These are phyloP conservation scores for Sugiyamaella castrensis DNA, from an alignment of 1,139 yeast species.

Conservation along the genomic window DNA sequence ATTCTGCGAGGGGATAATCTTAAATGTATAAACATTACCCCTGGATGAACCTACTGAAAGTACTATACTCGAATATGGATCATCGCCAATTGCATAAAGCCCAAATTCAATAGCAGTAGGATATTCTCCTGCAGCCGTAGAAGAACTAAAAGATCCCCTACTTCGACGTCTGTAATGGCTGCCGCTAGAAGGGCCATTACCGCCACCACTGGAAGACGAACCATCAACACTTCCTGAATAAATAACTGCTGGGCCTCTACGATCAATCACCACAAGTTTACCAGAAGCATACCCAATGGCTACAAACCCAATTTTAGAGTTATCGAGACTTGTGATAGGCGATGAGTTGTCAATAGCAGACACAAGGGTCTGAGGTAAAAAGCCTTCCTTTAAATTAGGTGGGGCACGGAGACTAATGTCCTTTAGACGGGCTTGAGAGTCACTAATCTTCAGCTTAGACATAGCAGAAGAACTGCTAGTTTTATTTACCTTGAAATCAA, in stretches of 20 bases:
- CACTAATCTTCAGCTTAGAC: slow-evolving; percentile 15
- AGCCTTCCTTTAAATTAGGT: slow-evolving; percentile 53
- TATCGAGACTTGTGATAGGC: slow-evolving; percentile 58
- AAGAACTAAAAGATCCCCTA: slow-evolving; percentile 8
- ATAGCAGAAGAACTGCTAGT: slow-evolving; percentile 27
- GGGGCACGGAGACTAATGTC: slow-evolving; percentile 44
- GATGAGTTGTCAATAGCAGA: slow-evolving; percentile 22
- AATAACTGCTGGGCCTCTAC: slow-evolving; percentile 82
- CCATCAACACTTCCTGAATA: slow-evolving; percentile 39
- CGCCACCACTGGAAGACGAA: not conserved
- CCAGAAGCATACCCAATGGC: slow-evolving; percentile 82
- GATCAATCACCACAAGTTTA: slow-evolving; percentile 67
- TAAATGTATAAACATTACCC: slow-evolving; percentile 70
- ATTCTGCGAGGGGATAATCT: slow-evolving; percentile 60
- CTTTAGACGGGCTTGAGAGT: slow-evolving; percentile 20
- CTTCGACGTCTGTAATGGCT: slow-evolving; percentile 39
- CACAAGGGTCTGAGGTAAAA: slow-evolving; percentile 60
- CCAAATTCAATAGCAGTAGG: slow-evolving; percentile 70
- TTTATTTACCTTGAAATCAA: slow-evolving; percentile 64
- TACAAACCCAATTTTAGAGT: slow-evolving; percentile 80
- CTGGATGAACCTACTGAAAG: slow-evolving; percentile 74
- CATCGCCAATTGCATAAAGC: slow-evolving; percentile 61
- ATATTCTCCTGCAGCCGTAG: slow-evolving; percentile 26
- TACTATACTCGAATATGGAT: slow-evolving; percentile 65
- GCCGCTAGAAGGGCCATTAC: not conserved